Conservation (phyloP, 257 asterid genomes). For the Primulina huaijiensis region DNA sequence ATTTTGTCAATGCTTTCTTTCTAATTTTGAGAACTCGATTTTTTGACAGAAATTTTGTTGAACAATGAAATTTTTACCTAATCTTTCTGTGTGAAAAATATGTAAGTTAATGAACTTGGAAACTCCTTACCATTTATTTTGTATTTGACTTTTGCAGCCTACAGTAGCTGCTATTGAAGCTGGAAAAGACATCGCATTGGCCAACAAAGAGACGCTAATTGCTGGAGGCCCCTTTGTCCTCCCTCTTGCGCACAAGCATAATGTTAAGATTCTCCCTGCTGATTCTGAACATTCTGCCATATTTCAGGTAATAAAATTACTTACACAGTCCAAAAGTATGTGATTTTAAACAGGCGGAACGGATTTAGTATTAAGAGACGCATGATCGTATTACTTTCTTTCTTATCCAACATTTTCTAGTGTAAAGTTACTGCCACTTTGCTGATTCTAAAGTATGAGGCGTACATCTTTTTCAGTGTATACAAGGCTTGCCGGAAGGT, state of each 20-base stretch:
- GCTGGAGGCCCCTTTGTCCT: conserved; percentile 99
- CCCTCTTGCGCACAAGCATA: conserved; percentile 94
- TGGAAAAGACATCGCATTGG: conserved; percentile 97
- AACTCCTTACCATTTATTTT: conserved; percentile 8
- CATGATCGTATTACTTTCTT: background rate
- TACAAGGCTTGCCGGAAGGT: conserved; percentile 97
- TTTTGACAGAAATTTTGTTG: background rate
- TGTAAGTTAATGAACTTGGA: conserved; percentile 1
- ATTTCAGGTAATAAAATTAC: conserved; percentile 64
- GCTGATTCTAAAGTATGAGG: conserved; percentile 23
- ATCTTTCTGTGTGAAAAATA: background rate
- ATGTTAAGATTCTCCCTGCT: conserved; percentile 97
- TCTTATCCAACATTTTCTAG: background rate
- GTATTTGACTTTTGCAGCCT: conserved; percentile 45
- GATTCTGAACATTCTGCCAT: conserved; percentile 99
- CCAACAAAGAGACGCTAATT: conserved; percentile 91
- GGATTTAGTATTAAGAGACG: background rate
- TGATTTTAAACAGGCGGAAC: conserved; percentile 12
- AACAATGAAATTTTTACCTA: background rate
- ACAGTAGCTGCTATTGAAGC: conserved; percentile 99
- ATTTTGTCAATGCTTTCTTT: background rate
- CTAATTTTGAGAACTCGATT: background rate
- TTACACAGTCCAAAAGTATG: background rate
- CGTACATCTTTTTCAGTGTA: conserved; percentile 55
- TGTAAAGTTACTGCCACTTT: background rate